These are phyloP conservation scores for Babesia bigemina DNA, from an alignment of 169 alveolate species.

Conservation along the genomic window DNA sequence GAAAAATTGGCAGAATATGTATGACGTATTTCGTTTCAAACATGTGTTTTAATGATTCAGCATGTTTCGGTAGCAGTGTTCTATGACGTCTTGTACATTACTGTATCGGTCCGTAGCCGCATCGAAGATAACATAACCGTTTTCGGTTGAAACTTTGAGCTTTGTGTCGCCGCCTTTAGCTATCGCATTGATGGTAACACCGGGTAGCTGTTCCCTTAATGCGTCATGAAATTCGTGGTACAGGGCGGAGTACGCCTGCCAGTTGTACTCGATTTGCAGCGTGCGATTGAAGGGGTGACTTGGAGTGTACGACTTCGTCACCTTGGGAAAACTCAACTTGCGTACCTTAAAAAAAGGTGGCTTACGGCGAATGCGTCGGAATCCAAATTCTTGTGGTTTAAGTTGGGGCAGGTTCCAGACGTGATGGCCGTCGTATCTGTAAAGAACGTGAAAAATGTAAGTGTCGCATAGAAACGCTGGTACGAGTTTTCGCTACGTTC, in stretches of 20 bases:
- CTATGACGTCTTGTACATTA: constrained; percentile 5
- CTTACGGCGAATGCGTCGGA: constrained; percentile 62
- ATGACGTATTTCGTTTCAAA: background rate
- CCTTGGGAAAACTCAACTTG: constrained; percentile 32
- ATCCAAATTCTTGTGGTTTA: constrained; percentile 63
- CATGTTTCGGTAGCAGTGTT: constrained; percentile 18
- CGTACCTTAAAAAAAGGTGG: constrained; percentile 68
- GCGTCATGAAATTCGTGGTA: constrained; percentile 53
- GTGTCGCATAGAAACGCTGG: background rate
- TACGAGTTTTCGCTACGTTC: background rate
- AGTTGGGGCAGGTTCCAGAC: constrained; percentile 64
- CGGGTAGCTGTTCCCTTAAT: constrained; percentile 22
- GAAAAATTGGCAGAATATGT: background rate
- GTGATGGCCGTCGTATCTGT: constrained; percentile 60
- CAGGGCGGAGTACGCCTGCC: constrained; percentile 28
- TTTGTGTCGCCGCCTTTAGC: constrained; percentile 10
- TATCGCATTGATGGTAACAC: constrained; percentile 15
- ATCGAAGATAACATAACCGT: constrained; percentile 20
- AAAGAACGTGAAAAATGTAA: background rate
- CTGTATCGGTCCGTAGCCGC: constrained; percentile 22
- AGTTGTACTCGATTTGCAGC: constrained; percentile 48
- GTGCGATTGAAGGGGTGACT: constrained; percentile 31
- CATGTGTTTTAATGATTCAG: background rate
- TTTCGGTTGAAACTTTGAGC: constrained; percentile 10
- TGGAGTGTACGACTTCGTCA: constrained; percentile 7